phyloP scores from a whole-genome alignment of 1,139 yeast genomes.

The Suhomyces coccinellae region DNA sequence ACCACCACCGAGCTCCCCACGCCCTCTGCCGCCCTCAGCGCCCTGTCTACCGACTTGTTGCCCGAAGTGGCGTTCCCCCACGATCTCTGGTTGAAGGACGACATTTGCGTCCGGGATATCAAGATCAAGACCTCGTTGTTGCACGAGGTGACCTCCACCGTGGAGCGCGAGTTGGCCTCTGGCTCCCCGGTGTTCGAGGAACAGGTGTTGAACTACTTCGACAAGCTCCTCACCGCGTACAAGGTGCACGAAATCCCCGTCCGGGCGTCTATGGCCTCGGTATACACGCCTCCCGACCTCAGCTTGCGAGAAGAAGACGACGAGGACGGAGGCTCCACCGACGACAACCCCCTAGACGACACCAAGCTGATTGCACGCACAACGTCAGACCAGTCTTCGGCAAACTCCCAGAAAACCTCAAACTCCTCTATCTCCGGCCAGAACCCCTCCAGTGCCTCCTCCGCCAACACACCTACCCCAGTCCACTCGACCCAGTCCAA shows the following conservation, averaged over 20 bases:
- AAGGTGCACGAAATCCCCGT: constrained; percentile 34
- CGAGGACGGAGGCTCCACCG: constrained; percentile 21
- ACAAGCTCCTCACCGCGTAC: constrained; percentile 38
- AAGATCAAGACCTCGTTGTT: constrained; percentile 38
- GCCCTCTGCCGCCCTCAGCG: neutral
- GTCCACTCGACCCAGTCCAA: constrained; percentile 3
- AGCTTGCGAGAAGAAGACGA: constrained; percentile 31
- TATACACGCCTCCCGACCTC: constrained; percentile 16
- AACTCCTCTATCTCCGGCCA: constrained; percentile 6
- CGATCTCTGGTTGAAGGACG: constrained; percentile 44
- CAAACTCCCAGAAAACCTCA: constrained; percentile 14
- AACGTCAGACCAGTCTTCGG: constrained; percentile 17
- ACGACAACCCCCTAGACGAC: constrained; percentile 14
- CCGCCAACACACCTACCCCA: constrained; percentile 9
- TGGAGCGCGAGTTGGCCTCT: constrained; percentile 26
- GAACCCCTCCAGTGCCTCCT: constrained; percentile 8
- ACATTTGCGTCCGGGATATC: constrained; percentile 33
- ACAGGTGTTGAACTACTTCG: constrained; percentile 35
- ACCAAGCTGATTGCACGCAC: constrained; percentile 16
- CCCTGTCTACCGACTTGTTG: constrained; percentile 24
- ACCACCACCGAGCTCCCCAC: neutral
- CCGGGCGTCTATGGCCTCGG: constrained; percentile 11
- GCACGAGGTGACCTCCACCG: constrained; percentile 36
- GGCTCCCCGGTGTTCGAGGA: constrained; percentile 25
- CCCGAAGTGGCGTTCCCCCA: constrained; percentile 38